These are phyloP conservation scores for Trypanosoma avium DNA, from an alignment of 208 protist species.

Conservation along the genomic window DNA sequence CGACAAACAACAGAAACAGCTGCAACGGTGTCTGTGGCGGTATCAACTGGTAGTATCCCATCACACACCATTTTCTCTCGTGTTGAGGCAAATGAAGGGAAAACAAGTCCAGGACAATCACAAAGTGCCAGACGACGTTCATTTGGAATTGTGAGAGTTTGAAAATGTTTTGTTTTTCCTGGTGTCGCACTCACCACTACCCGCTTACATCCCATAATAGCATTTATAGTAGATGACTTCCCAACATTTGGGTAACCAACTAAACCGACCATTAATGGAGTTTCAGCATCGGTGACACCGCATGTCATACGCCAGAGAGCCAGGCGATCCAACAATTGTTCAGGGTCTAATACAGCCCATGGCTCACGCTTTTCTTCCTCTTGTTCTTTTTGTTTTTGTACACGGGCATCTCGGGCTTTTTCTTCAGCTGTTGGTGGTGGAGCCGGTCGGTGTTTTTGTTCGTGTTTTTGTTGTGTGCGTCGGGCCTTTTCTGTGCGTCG, in stretches of 20 bases:
- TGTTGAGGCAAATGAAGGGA: slow-evolving; percentile 88
- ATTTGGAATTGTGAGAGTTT: slow-evolving; percentile 94
- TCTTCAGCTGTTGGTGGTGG: slow-evolving; percentile 68
- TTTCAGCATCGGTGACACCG: slow-evolving; percentile 37
- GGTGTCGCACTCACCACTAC: slow-evolving; percentile 96
- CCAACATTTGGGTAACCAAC: slow-evolving; percentile 99
- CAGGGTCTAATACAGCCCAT: slow-evolving; percentile 63
- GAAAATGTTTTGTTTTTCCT: slow-evolving; percentile 99
- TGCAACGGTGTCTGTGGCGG: slow-evolving; percentile 65
- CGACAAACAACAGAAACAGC: slow-evolving; percentile 64
- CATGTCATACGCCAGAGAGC: slow-evolving; percentile 47
- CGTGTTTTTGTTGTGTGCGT: slow-evolving; percentile 38
- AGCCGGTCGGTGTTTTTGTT: slow-evolving; percentile 18
- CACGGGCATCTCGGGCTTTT: slow-evolving; percentile 51
- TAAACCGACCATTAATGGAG: slow-evolving; percentile 90
- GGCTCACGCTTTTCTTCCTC: slow-evolving; percentile 24
- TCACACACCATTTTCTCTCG: slow-evolving; percentile 96
- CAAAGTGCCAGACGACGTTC: slow-evolving; percentile 92
- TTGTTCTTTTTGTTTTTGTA: slow-evolving; percentile 14
- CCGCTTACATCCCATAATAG: slow-evolving; percentile 92
- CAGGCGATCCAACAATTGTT: slow-evolving; percentile 81
- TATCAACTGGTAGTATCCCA: slow-evolving; percentile 95
- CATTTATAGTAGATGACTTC: slow-evolving; percentile 98
- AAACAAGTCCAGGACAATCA: slow-evolving; percentile 99
- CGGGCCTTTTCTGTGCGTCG: slow-evolving; percentile 41